Evolutionary conservation across 2,329 filamentous ascomycete genomes (phyloP).

Genomic region (Talaromyces rugulosus): DNA sequence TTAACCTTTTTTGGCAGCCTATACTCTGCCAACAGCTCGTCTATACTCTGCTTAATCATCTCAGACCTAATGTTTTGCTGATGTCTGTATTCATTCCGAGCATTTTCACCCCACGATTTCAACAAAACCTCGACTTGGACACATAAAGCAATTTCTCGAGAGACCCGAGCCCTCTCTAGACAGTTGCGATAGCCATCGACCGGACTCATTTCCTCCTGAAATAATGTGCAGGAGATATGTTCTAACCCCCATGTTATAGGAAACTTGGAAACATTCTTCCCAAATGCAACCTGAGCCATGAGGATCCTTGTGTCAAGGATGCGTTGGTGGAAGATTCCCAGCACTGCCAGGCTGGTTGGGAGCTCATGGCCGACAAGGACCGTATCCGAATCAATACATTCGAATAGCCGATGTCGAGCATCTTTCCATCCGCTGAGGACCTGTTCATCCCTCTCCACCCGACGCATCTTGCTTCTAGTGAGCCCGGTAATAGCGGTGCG

Average conservation of each 20-base stretch:
- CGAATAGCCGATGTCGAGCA: conserved; percentile 42
- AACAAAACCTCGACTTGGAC: neutral
- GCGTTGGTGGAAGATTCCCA: conserved; percentile 40
- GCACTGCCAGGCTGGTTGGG: conserved; percentile 41
- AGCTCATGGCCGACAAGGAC: conserved; percentile 49
- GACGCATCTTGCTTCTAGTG: conserved; percentile 24
- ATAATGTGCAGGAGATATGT: neutral
- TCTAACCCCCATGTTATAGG: conserved; percentile 1
- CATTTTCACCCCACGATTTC: conserved; percentile 26
- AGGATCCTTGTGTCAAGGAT: conserved; percentile 46
- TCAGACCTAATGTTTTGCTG: neutral
- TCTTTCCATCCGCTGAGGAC: conserved; percentile 39
- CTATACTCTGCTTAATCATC: neutral
- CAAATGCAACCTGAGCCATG: conserved; percentile 28
- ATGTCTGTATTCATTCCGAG: neutral
- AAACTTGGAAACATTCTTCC: conserved; percentile 2
- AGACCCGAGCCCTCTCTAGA: neutral
- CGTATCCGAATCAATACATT: conserved; percentile 40
- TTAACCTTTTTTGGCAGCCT: neutral
- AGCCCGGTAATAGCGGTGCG: conserved; percentile 40
- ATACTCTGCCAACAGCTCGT: neutral
- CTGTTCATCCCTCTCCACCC: conserved; percentile 25
- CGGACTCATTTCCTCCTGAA: conserved; percentile 3
- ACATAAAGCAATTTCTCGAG: neutral
- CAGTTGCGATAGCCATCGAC: conserved; percentile 33